A percentile compares a stretch with the other conserved stretches of the same genome.
phyloP scores from a whole-genome alignment of 2,329 filamentous ascomycete genomes.

The Rosellinia necatrix region DNA sequence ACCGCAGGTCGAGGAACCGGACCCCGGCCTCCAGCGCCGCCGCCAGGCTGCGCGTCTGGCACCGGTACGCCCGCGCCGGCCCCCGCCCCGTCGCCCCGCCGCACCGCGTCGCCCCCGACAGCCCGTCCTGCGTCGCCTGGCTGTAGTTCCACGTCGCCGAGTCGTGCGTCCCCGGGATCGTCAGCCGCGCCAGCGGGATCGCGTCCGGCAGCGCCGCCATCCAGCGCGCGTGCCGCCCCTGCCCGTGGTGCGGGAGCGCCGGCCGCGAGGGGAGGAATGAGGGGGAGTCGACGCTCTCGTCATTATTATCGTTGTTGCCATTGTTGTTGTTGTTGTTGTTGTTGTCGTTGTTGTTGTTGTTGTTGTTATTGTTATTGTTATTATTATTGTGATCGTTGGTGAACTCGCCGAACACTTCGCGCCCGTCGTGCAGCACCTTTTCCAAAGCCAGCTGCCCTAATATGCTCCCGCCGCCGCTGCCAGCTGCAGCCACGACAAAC shows the following conservation, averaged over 20 bases:
- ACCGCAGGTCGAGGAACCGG: slow-evolving; percentile 56
- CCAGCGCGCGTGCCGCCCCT: slow-evolving; percentile 43
- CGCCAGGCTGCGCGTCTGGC: slow-evolving; percentile 45
- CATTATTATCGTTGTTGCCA: too few species aligned
- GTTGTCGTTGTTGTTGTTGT: too few species aligned
- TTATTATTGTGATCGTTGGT: too few species aligned
- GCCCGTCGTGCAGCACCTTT: slow-evolving; percentile 48
- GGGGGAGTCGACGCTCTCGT: neutral
- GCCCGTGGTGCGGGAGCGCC: neutral
- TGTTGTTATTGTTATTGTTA: too few species aligned
- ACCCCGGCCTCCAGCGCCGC: slow-evolving; percentile 51
- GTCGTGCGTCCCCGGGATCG: slow-evolving; percentile 57
- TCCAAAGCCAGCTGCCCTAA: slow-evolving; percentile 46
- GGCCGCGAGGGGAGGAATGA: neutral
- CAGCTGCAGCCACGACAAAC: neutral
- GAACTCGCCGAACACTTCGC: slow-evolving; percentile 48
- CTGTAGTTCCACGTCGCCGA: slow-evolving; percentile 57
- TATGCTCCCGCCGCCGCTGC: neutral
- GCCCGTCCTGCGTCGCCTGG: slow-evolving; percentile 45
- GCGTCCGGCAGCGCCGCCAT: slow-evolving; percentile 51
- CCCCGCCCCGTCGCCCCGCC: slow-evolving; percentile 40
- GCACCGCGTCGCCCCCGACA: slow-evolving; percentile 46
- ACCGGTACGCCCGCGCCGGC: slow-evolving; percentile 45
- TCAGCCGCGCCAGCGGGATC: slow-evolving; percentile 50
- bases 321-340: too few species aligned